Conservation (phyloP, 2,329 filamentous ascomycete species). For the Hypoxylon sp. region DNA sequence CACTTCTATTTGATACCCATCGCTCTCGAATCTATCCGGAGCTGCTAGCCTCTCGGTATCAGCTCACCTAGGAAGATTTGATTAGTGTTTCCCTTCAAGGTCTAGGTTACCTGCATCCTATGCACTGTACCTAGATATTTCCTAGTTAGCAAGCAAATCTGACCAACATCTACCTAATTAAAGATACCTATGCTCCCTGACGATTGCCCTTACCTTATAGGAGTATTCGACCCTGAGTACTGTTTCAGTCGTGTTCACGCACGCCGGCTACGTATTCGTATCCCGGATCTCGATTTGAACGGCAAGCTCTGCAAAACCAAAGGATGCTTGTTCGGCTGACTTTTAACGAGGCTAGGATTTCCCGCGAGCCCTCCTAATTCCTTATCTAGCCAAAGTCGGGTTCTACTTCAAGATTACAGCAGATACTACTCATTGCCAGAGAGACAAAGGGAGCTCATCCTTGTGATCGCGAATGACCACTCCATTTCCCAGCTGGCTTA, state of each 20-base stretch:
- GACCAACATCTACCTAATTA: background rate
- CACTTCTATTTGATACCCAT: slow-evolving; percentile 27
- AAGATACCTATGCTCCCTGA: background rate
- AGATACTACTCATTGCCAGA: no score
- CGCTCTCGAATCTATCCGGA: slow-evolving; percentile 19
- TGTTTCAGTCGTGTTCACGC: background rate
- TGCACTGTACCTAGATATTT: background rate
- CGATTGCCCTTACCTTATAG: no score
- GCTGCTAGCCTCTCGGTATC: background rate
- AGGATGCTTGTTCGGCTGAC: background rate
- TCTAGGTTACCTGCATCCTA: slow-evolving; percentile 4
- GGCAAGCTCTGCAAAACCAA: background rate
- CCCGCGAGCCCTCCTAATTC: background rate
- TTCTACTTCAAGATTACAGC: no score
- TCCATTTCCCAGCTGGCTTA: background rate
- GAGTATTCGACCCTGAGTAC: background rate
- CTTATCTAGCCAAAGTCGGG: no score
- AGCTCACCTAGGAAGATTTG: slow-evolving; percentile 5
- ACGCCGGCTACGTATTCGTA: background rate
- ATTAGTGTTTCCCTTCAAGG: slow-evolving; percentile 6
- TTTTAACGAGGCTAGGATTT: background rate
- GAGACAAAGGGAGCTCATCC: no score
- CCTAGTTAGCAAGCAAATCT: background rate
- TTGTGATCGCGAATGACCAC: background rate
- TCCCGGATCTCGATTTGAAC: background rate